A percentile compares a stretch with the other conserved stretches of the same genome.
Evolutionary conservation across 2,329 filamentous ascomycete species (phyloP).

Genomic region (Xylaria sp.): DNA sequence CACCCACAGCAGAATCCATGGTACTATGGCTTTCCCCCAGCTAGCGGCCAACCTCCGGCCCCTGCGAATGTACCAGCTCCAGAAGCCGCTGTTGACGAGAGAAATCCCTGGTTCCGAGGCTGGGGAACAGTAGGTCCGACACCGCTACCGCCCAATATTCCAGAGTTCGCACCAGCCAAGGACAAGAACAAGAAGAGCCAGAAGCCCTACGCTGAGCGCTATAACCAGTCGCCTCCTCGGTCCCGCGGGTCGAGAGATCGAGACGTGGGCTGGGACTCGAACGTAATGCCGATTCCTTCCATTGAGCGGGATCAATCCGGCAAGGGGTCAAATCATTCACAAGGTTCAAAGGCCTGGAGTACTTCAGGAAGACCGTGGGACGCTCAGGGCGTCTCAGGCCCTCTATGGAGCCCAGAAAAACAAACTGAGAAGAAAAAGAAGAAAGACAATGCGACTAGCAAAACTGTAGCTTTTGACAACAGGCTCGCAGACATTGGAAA

Average conservation of each 20-base stretch:
- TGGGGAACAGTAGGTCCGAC: constrained; percentile 30
- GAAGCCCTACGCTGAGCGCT: constrained; percentile 16
- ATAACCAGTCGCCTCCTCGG: constrained; percentile 22
- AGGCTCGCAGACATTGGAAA: constrained; percentile 16
- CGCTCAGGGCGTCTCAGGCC: constrained; percentile 40
- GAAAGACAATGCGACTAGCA: constrained; percentile 6
- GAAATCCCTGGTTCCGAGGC: constrained; percentile 37
- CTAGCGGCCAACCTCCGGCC: constrained; percentile 33
- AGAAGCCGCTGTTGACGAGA: constrained; percentile 17
- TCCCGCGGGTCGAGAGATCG: constrained; percentile 31
- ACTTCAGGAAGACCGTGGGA: constrained; percentile 25
- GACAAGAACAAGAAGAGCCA: constrained; percentile 25
- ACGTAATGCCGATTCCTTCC: constrained; percentile 39
- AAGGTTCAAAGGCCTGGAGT: constrained; percentile 7
- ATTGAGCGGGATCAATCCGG: constrained; percentile 32
- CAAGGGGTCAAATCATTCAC: constrained; percentile 10
- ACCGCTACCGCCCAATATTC: constrained; percentile 19
- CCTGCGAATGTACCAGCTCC: constrained; percentile 21
- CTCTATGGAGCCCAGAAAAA: constrained; percentile 28
- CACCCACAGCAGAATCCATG: constrained; percentile 59
- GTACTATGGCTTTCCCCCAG: constrained; percentile 54
- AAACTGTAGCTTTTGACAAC: background rate
- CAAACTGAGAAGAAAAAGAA: constrained; percentile 28
- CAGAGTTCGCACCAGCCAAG: constrained; percentile 11
- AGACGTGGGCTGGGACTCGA: constrained; percentile 41